Conservation (phyloP, 768 basidiomycete species). For the Amanita jacksonii region DNA sequence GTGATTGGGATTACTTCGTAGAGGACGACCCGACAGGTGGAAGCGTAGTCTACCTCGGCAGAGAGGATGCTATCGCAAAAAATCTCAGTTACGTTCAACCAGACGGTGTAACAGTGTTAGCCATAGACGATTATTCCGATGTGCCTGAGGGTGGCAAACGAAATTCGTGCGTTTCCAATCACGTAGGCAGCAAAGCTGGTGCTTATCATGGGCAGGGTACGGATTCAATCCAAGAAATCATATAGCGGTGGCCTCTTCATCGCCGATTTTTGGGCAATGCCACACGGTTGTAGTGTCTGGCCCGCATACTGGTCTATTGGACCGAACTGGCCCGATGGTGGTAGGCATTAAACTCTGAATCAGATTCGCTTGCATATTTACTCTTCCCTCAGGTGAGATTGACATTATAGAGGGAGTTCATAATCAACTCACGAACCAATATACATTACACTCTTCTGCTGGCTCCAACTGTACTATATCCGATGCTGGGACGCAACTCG, state of each 20-base stretch:
- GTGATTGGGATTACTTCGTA: conserved; percentile 61
- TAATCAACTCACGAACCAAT: conserved; percentile 44
- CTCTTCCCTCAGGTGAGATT: conserved; percentile 38
- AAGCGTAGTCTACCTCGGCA: conserved; percentile 47
- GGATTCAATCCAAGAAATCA: conserved; percentile 53
- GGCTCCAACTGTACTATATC: conserved; percentile 30
- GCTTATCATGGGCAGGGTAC: conserved; percentile 35
- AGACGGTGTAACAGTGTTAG: conserved; percentile 47
- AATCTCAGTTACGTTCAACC: conserved; percentile 54
- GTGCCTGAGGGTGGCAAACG: conserved; percentile 45
- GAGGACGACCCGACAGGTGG: conserved; percentile 62
- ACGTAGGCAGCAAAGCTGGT: background rate
- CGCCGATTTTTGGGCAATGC: conserved; percentile 62
- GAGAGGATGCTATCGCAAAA: conserved; percentile 35
- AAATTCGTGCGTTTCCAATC: conserved; percentile 31
- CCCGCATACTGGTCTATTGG: conserved; percentile 45
- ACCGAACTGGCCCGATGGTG: conserved; percentile 39
- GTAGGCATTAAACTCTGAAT: conserved; percentile 19
- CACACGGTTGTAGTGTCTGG: conserved; percentile 62
- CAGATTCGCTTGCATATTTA: conserved; percentile 3
- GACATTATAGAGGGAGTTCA: conserved; percentile 74
- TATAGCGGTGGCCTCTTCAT: conserved; percentile 68
- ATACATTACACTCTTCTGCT: conserved; percentile 51
- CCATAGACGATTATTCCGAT: conserved; percentile 47
- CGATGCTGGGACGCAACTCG: conserved; percentile 16